These are phyloP conservation scores for Penicillium mononematosum DNA, from an alignment of 495 filamentous ascomycete species.

Conservation along the genomic window DNA sequence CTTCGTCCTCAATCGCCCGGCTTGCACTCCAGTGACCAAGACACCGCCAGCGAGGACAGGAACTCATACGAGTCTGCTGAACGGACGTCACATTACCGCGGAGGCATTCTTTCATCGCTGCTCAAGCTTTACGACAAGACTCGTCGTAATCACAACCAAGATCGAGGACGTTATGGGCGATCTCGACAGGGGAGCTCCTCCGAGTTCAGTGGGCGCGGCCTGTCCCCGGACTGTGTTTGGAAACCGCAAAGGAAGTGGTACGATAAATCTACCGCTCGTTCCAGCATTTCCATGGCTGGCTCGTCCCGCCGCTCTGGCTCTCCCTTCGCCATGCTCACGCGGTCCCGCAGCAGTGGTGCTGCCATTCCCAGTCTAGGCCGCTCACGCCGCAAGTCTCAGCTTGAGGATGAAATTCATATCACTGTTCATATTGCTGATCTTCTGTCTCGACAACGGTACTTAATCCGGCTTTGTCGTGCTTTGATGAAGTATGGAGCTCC, in stretches of 20 bases:
- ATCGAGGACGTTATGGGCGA: slow-evolving; percentile 33
- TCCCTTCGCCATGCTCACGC: slow-evolving; percentile 44
- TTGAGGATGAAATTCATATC: slow-evolving; percentile 73
- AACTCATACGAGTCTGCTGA: slow-evolving; percentile 62
- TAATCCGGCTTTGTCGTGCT: slow-evolving; percentile 79
- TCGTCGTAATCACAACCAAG: slow-evolving; percentile 16
- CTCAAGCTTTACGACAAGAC: slow-evolving; percentile 68
- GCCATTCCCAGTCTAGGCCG: slow-evolving; percentile 39
- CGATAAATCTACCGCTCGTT: slow-evolving; percentile 53
- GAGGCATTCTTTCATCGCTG: slow-evolving; percentile 73
- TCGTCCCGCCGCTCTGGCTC: slow-evolving; percentile 47
- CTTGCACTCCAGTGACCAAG: slow-evolving; percentile 52
- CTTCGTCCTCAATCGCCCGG: slow-evolving; percentile 40
- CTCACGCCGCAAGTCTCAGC: slow-evolving; percentile 38
- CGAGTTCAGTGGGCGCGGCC: slow-evolving; percentile 31
- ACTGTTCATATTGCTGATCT: slow-evolving; percentile 87
- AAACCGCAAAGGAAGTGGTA: slow-evolving; percentile 62
- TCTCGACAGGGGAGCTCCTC: slow-evolving; percentile 37
- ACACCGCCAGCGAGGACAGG: slow-evolving; percentile 59
- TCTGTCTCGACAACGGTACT: slow-evolving; percentile 76
- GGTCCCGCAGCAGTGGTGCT: slow-evolving; percentile 43
- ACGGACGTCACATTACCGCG: slow-evolving; percentile 66
- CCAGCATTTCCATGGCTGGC: slow-evolving; percentile 46
- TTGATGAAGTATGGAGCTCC: slow-evolving; percentile 84
- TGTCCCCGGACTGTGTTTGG: slow-evolving; percentile 40